Percentiles rank a stretch among this genome's conserved stretches.
Conservation (phyloP, 2,329 filamentous ascomycete species). For the Diaporthe helianthi region DNA sequence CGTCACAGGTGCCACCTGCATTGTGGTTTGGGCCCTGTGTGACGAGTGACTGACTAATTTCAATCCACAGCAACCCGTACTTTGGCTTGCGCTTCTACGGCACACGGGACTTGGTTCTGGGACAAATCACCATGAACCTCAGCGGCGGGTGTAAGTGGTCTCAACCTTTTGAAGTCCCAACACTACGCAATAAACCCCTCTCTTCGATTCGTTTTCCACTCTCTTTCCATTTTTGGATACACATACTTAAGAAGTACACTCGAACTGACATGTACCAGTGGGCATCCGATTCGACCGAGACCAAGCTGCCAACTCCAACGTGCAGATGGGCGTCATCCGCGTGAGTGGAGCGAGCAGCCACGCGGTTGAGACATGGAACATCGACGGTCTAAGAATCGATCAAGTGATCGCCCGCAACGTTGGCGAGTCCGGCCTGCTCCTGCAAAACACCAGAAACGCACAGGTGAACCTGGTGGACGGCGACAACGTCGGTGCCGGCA, state of each 20-base stretch:
- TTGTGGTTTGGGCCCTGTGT: too few relatives aligned
- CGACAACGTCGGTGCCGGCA: conserved; percentile 59
- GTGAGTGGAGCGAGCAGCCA: conserved; percentile 62
- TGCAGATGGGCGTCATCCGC: conserved; percentile 58
- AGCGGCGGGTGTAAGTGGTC: conserved; percentile 47
- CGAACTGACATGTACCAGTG: conserved; percentile 39
- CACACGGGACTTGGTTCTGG: conserved; percentile 54
- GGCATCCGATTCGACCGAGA: conserved; percentile 66
- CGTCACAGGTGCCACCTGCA: too few relatives aligned
- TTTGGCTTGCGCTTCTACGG: conserved; percentile 65
- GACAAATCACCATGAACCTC: conserved; percentile 62
- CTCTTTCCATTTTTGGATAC: too few relatives aligned
- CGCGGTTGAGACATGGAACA: conserved; percentile 67
- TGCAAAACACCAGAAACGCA: conserved; percentile 61
- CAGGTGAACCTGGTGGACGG: conserved; percentile 62
- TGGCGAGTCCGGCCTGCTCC: conserved; percentile 62
- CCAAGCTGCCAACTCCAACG: conserved; percentile 57
- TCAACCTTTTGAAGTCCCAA: background rate
- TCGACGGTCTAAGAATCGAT: conserved; percentile 59
- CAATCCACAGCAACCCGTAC: conserved; percentile 53
- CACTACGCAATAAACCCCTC: too few relatives aligned
- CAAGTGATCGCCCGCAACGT: conserved; percentile 60
- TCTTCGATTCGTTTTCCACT: background rate
- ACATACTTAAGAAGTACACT: too few relatives aligned
- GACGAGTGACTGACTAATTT: too few relatives aligned